phyloP scores from a whole-genome alignment of 352 stramenopile genomes.

The Phytopythium cucurbitacearum region DNA sequence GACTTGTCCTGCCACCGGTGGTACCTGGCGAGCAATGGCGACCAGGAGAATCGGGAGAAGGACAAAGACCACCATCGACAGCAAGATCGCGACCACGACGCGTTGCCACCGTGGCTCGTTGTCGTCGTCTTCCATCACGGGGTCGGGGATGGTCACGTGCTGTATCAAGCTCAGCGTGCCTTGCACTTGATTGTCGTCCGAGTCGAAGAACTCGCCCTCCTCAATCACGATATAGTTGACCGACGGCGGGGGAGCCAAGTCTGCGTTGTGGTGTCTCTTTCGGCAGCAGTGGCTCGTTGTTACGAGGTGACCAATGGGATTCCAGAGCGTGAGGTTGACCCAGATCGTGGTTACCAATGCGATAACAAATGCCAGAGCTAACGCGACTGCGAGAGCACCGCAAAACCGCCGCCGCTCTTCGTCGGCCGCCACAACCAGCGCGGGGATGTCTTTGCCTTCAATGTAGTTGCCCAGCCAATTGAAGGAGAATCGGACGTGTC shows the following conservation, averaged over 20 bases:
- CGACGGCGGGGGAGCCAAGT: slow-evolving; percentile 3
- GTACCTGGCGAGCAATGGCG: slow-evolving; percentile 2
- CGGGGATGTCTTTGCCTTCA: slow-evolving; percentile 1
- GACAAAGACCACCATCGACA: neutral
- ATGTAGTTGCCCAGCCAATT: slow-evolving; percentile 14
- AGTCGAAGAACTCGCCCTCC: slow-evolving; percentile 19
- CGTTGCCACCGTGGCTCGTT: slow-evolving; percentile 8
- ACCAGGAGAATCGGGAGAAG: neutral
- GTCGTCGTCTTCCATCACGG: slow-evolving; percentile 1
- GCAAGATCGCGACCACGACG: slow-evolving; percentile 8
- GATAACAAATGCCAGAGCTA: slow-evolving; percentile 11
- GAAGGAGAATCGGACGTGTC: slow-evolving; percentile 6
- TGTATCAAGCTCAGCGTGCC: slow-evolving; percentile 14
- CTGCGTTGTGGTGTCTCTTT: slow-evolving; percentile 1
- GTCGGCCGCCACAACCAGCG: slow-evolving; percentile 1
- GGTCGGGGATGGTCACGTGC: slow-evolving; percentile 7
- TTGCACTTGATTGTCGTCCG: slow-evolving; percentile 13
- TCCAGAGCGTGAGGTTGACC: slow-evolving; percentile 24
- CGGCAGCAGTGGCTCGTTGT: neutral
- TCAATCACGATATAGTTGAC: slow-evolving; percentile 23
- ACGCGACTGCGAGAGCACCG: slow-evolving; percentile 2
- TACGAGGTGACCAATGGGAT: slow-evolving; percentile 7
- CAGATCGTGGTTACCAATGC: slow-evolving; percentile 12
- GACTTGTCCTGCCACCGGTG: no score
- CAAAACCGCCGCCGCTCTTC: slow-evolving; percentile 5